Conservation (phyloP, 225 moss, liverwort and hornwort genomes). For the Straminergon stramineum region DNA sequence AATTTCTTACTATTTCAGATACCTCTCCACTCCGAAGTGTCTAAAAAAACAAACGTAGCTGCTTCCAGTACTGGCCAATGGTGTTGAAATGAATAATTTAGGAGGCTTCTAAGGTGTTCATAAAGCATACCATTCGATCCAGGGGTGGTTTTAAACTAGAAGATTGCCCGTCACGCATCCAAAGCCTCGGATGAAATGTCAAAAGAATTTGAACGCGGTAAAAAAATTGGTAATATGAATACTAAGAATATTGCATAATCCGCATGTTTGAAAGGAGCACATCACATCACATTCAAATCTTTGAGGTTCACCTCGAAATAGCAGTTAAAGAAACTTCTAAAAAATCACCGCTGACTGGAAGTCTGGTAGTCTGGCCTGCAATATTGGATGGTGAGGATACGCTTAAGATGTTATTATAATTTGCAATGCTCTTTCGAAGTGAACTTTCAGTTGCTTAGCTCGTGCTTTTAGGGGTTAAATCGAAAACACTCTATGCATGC, state of each 20-base stretch:
- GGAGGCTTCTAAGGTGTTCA: neutral
- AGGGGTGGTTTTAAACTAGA: neutral
- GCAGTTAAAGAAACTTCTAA: neutral
- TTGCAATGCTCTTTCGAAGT: neutral
- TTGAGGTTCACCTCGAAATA: neutral
- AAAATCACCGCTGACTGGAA: neutral
- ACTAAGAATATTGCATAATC: neutral
- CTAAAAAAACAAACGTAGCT: neutral
- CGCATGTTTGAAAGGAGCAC: neutral
- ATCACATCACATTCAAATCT: neutral
- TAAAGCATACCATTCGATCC: neutral
- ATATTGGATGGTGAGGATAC: neutral
- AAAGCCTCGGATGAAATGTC: neutral
- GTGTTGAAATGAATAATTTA: neutral
- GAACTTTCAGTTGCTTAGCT: neutral
- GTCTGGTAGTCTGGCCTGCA: neutral
- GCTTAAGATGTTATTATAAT: neutral
- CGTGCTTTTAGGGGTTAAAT: neutral
- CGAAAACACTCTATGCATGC: neutral
- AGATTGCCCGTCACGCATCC: neutral
- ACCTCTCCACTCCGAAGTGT: neutral
- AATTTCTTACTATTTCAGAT: neutral
- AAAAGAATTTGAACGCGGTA: neutral
- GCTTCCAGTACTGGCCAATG: neutral
- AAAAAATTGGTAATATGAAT: neutral